These are phyloP conservation scores for Penicillium malachiteum DNA, from an alignment of 495 filamentous ascomycete genomes.

Conservation along the genomic window DNA sequence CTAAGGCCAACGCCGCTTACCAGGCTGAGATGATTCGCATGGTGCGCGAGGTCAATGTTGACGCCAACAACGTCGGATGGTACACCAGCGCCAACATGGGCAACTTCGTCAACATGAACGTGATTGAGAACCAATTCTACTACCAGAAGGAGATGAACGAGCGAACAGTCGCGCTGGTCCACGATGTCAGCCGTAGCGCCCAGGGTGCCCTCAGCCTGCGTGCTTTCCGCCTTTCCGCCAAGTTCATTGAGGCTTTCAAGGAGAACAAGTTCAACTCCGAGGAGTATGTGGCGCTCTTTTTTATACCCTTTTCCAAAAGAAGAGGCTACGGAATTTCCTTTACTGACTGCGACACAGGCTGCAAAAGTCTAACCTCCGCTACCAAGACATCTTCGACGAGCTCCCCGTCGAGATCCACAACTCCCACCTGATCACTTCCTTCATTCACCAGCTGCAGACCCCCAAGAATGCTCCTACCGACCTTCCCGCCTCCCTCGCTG, in stretches of 20 bases:
- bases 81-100: constrained; percentile 98
- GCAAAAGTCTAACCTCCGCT: constrained; percentile 86
- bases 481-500: constrained; percentile 72
- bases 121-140: constrained; percentile 96
- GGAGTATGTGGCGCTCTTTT: constrained; percentile 56
- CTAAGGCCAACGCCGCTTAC: constrained; percentile 84
- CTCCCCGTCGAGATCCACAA: constrained; percentile 92
- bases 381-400: constrained; percentile 92
- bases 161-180: constrained; percentile 87
- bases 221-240: constrained; percentile 83
- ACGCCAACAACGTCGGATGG: constrained; percentile 97
- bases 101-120: constrained; percentile 91
- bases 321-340: not conserved
- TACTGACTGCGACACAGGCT: constrained; percentile 52
- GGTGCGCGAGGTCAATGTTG: constrained; percentile 94
- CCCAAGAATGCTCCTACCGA: constrained; percentile 59
- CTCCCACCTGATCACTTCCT: constrained; percentile 92
- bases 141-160: constrained; percentile 95
- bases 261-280: constrained; percentile 97
- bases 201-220: constrained; percentile 87
- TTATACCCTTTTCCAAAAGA: not conserved
- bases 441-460: constrained; percentile 82
- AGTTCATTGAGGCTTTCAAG: constrained; percentile 91
- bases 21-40: constrained; percentile 97
- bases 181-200: constrained; percentile 90